Evolutionary conservation across 2,329 filamentous ascomycete genomes (phyloP), one percentile per base, ranked within the genome.

Genomic region (Trichoderma afroharzianum): DNA sequence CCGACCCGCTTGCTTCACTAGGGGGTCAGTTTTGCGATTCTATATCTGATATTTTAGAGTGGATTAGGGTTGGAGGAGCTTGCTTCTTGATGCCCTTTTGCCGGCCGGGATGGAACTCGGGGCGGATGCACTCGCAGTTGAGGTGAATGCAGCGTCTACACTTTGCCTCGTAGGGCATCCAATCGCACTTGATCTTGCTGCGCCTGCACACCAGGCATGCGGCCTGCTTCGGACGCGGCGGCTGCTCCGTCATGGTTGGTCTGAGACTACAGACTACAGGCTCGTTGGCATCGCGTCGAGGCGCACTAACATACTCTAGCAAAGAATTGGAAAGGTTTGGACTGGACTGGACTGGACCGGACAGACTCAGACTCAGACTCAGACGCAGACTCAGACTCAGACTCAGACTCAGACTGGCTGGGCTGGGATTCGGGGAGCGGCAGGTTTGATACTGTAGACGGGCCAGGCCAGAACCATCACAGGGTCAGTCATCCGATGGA

Each of bases 61-160:
- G 33, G 33, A 15, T 15, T 36, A 2, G 33, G 8, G 30, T 30
- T n/a, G 33, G 36, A 26, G 43, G 21, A 59, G 75, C 84, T 80
- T 81, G 91, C 91, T 93, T 93, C 79, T 93, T 93, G 72, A 93
- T 91, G 26, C 91, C 92, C 77, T 93, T 93, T 77, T 92, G 91
- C 63, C 92, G 85, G 8, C 91, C 91, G 4, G 92, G 87, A 73
- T 93, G 91, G 77, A 93, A 92, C n/a, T 87, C 87, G n/a, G 87
- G 91, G 3, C 92, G 88, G 6, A 92, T 82, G 78, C 91, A 93
- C 72, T 92, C 88, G 15, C 82, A 78, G 39, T 86, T 84, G 8
- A 86, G 82, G 76, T 89, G 86, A 68, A 84, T 81, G 78, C 90
- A 92, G 79, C 88, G 86, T 74, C 89, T 88, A 78, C 90, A 92